Conservation (phyloP, 1,284 basidiomycete genomes). For the Microbotryomycetes sp. region DNA sequence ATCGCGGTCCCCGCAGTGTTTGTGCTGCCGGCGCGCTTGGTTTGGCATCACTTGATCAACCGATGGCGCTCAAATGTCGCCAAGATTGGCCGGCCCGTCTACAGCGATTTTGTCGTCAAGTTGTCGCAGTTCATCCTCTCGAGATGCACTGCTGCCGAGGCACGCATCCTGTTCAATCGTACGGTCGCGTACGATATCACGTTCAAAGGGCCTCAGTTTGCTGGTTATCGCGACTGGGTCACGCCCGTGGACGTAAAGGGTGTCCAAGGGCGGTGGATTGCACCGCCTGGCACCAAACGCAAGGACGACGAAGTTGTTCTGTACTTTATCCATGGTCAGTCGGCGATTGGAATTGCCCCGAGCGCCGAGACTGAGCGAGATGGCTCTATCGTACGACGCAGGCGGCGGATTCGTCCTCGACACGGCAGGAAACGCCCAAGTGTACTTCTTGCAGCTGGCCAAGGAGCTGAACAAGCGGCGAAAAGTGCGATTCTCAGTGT, state of each 20-base stretch:
- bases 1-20: not conserved
- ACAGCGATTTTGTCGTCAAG: constrained; percentile 5
- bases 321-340: constrained; percentile 17
- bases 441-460: constrained; percentile 1
- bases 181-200: constrained; percentile 3
- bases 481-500: constrained; percentile 5
- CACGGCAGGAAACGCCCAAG: constrained; percentile 3
- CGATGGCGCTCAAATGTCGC: constrained; percentile 7
- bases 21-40: not conserved
- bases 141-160: constrained; percentile 3
- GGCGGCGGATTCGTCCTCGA: constrained; percentile 3
- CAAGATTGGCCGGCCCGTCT: constrained; percentile 9
- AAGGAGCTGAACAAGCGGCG: constrained; percentile 8
- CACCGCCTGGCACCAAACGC: constrained; percentile 1
- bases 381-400: not conserved
- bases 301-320: constrained; percentile 15
- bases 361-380: not conserved
- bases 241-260: constrained; percentile 8
- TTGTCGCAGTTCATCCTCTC: constrained; percentile 9
- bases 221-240: constrained; percentile 11
- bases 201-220: not conserved
- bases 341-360: too few relatives aligned
- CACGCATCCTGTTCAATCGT: constrained; percentile 19
- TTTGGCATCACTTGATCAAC: not conserved
- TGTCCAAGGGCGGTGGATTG: constrained; percentile 11